Conservation (phyloP, 805 yeast species). For the Torulaspora microellipsoides region DNA sequence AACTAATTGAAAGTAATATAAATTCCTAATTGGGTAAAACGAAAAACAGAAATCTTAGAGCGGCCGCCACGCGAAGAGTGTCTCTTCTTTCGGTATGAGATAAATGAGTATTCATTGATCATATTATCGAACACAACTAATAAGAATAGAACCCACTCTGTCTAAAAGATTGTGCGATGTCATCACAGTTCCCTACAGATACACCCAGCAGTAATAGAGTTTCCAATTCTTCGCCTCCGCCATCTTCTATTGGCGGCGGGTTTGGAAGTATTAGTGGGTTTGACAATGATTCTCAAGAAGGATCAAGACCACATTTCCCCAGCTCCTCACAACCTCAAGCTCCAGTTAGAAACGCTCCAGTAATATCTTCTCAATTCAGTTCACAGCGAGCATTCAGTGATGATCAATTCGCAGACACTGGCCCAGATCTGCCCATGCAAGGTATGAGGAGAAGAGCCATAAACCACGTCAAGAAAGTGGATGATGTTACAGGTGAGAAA, state of each 20-base stretch:
- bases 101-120: too few species aligned
- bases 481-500: slow-evolving; percentile 88
- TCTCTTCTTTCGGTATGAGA: too few species aligned
- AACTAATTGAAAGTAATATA: too few species aligned
- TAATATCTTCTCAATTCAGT: slow-evolving; percentile 21
- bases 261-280: slow-evolving; percentile 30
- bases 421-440: slow-evolving; percentile 26
- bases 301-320: slow-evolving; percentile 28
- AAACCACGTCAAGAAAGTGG: slow-evolving; percentile 75
- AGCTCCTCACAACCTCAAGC: slow-evolving; percentile 28
- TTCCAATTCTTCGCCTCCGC: slow-evolving; percentile 28
- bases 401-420: slow-evolving; percentile 16
- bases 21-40: too few species aligned
- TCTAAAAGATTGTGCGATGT: slow-evolving; percentile 10
- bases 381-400: slow-evolving; percentile 23
- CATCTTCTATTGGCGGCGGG: slow-evolving; percentile 29
- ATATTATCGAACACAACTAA: too few species aligned
- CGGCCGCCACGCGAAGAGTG: too few species aligned
- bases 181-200: slow-evolving; percentile 23
- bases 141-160: too few species aligned
- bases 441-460: slow-evolving; percentile 50
- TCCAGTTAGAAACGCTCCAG: slow-evolving; percentile 5
- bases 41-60: too few species aligned
- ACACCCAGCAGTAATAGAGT: slow-evolving; percentile 20
- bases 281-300: slow-evolving; percentile 26